These are phyloP conservation scores for Lentinula detonsa DNA, from an alignment of 768 basidiomycete genomes.

Conservation along the genomic window DNA sequence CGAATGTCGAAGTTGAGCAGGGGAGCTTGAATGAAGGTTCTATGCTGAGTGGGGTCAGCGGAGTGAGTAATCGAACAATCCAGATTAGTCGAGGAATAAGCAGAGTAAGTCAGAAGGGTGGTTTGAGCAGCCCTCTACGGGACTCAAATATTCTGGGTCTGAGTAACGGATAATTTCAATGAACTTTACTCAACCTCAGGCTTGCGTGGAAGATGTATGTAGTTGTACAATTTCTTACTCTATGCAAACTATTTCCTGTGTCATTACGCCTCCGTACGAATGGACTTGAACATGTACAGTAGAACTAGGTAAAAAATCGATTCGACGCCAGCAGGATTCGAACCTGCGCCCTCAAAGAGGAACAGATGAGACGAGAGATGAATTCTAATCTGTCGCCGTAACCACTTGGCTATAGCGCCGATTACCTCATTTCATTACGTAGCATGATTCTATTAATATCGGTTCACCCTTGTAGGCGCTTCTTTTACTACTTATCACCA, in stretches of 20 bases:
- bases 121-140: slow-evolving; percentile 13
- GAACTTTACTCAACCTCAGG: neutral
- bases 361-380: slow-evolving; percentile 3
- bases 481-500: too few relatives aligned
- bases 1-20: slow-evolving; percentile 13
- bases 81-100: neutral
- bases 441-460: too few relatives aligned
- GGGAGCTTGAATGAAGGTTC: slow-evolving; percentile 2
- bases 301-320: neutral
- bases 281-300: too few relatives aligned
- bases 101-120: neutral
- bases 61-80: neutral
- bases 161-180: slow-evolving; percentile 14
- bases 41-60: neutral
- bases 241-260: too few relatives aligned
- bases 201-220: too few relatives aligned
- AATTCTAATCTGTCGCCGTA: slow-evolving; percentile 58
- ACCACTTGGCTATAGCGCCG: slow-evolving; percentile 77
- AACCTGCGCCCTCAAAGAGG: slow-evolving; percentile 15
- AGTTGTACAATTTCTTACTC: too few relatives aligned
- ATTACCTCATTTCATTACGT: neutral
- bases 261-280: too few relatives aligned
- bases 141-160: slow-evolving; percentile 28
- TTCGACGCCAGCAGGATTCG: slow-evolving; percentile 12
- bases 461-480: too few relatives aligned